A percentile compares a stretch with the other conserved stretches of the same genome.
These are phyloP conservation scores for Wallacemonas collosoma DNA, from an alignment of 208 protist genomes.

Conservation along the genomic window DNA sequence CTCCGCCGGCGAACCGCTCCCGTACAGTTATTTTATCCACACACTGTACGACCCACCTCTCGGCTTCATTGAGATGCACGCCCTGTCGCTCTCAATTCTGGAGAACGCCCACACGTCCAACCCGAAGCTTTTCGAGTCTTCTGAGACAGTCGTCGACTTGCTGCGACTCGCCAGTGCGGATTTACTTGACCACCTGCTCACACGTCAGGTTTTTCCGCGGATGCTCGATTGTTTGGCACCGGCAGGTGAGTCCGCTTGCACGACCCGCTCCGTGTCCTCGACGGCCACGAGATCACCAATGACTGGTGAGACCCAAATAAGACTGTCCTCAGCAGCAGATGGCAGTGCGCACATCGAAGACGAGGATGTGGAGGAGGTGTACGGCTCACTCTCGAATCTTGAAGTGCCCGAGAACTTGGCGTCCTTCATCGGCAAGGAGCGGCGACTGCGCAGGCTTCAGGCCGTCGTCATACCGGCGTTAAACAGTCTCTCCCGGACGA, in stretches of 20 bases:
- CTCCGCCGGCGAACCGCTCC: constrained; percentile 22
- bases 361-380: constrained; percentile 11
- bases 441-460: constrained; percentile 46
- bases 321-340: too few species aligned
- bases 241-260: not conserved
- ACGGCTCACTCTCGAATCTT: constrained; percentile 43
- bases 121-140: constrained; percentile 51
- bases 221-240: constrained; percentile 33
- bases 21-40: constrained; percentile 76
- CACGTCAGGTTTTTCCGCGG: constrained; percentile 40
- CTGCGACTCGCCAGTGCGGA: constrained; percentile 56
- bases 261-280: not conserved
- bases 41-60: constrained; percentile 64
- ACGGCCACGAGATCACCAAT: constrained; percentile 16
- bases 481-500: not conserved
- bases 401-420: constrained; percentile 46
- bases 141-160: constrained; percentile 41
- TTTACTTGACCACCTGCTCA: constrained; percentile 59
- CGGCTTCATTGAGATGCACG: constrained; percentile 78
- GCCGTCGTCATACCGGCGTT: constrained; percentile 20
- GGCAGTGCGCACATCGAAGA: not conserved
- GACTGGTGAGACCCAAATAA: not conserved
- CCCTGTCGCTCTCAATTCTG: constrained; percentile 68
- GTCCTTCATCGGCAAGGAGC: constrained; percentile 49
- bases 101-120: constrained; percentile 50